Evolutionary conservation across 2,329 filamentous ascomycete species (phyloP).

Genomic region (Nemania sp.): DNA sequence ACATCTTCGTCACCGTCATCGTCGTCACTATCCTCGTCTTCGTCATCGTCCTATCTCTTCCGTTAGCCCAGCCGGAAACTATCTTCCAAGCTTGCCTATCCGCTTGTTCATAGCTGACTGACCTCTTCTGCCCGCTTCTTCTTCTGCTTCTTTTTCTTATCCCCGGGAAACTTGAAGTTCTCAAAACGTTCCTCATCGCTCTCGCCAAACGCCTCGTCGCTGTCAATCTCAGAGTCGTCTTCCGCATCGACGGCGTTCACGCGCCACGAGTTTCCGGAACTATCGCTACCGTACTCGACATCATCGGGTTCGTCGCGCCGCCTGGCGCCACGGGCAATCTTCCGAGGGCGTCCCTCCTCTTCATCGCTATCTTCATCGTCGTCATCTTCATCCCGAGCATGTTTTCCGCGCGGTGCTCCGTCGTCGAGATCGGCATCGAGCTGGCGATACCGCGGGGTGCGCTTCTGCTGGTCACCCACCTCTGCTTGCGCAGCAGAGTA

Average conservation of each 20-base stretch:
- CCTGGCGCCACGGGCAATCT: slow-evolving; percentile 46
- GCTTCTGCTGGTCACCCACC: slow-evolving; percentile 51
- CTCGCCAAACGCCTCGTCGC: slow-evolving; percentile 81
- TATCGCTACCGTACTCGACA: slow-evolving; percentile 77
- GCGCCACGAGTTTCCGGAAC: slow-evolving; percentile 83
- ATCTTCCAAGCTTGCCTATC: no score
- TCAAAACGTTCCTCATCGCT: slow-evolving; percentile 87
- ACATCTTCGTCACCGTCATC: slow-evolving; percentile 57
- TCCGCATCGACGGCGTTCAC: slow-evolving; percentile 68
- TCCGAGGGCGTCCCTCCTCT: slow-evolving; percentile 55
- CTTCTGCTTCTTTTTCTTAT: slow-evolving; percentile 43
- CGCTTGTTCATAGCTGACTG: slow-evolving; percentile 37
- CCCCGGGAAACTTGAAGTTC: slow-evolving; percentile 64
- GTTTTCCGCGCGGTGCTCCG: slow-evolving; percentile 43
- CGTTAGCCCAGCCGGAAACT: slow-evolving; percentile 25
- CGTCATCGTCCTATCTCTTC: slow-evolving; percentile 52
- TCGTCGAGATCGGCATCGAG: slow-evolving; percentile 48
- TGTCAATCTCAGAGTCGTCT: slow-evolving; percentile 67
- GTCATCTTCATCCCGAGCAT: slow-evolving; percentile 48
- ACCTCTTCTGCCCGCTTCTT: slow-evolving; percentile 52
- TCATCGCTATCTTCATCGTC: slow-evolving; percentile 64
- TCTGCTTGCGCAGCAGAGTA: slow-evolving; percentile 61
- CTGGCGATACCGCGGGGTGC: slow-evolving; percentile 54
- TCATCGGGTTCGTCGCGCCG: slow-evolving; percentile 52
- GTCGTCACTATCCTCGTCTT: slow-evolving; percentile 60